Evolutionary conservation across 1,284 basidiomycete species (phyloP), one percentile per base, ranked within the genome.

Genomic region (Leccinum cinnamomeum): DNA sequence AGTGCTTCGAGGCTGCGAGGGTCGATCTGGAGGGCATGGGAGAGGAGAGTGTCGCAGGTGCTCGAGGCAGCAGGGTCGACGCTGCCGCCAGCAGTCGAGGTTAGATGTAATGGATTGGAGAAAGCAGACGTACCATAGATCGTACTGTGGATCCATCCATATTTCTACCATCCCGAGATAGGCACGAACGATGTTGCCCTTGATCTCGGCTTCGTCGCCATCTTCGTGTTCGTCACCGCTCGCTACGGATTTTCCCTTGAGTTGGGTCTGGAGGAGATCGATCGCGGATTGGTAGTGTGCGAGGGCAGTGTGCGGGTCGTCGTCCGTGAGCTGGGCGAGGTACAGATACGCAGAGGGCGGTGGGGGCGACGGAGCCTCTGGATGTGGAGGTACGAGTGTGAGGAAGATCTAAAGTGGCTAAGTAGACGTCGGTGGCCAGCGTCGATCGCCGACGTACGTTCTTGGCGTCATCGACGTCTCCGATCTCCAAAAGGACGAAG

Each of bases 401-500:
- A 39, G 39, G 12, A 37, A 37, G 35, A 37, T 37, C 35, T 37
- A 37, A 37, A 37, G 35, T 37, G 35, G 35, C 35, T 37, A 12
- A 12, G 35, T 6, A 12, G 35, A 14, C 12, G 35, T 37, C 35
- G 12, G 12, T 37, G 12, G 35, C 35, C 35, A 12, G 35, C 35
- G 35, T 37, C 35, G 12, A 37, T 37, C 35, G 35, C 12, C 35
- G 35, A 37, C 35, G 35, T 37, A 37, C 35, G 35, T 37, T 37
- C 35, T 37, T 37, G 35, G 35, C 35, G 35, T 37, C 12, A 37
- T 37, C 86, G 10, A 90, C 74, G 44, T 95, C 28, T 28, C 28
- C 87, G 3, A 81, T 83, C 77, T 96, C 94, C 7, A 95, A 82
- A 64, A 90, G 83, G 0, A 85, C 81, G 0, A 95, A 84, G 3